A percentile compares a stretch with the other conserved stretches of the same genome.
phyloP scores from a whole-genome alignment of 257 asterid genomes.

The Eustoma russellianum region DNA sequence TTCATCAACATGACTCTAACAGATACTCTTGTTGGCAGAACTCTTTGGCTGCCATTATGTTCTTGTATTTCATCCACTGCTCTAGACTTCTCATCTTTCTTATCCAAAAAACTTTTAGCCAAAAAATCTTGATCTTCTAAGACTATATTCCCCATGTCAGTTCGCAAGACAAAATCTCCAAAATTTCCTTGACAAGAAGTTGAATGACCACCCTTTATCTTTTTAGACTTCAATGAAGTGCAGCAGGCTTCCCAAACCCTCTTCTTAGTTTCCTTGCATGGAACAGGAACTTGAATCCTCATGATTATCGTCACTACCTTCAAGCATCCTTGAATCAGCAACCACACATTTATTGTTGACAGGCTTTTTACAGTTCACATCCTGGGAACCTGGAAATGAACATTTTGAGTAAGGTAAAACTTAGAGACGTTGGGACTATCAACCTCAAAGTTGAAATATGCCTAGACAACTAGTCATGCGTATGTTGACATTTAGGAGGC shows the following conservation, averaged over 20 bases:
- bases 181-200: conserved; percentile 32
- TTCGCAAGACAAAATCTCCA: conserved; percentile 30
- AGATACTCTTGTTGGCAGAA: conserved; percentile 19
- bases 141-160: conserved; percentile 20
- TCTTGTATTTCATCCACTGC: conserved; percentile 21
- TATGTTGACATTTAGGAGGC: too few relatives aligned
- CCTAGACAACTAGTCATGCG: too few relatives aligned
- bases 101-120: conserved; percentile 21
- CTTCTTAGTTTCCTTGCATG: conserved; percentile 38
- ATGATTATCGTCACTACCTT: conserved; percentile 22
- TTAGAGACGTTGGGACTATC: too few relatives aligned
- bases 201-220: conserved; percentile 63
- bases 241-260: conserved; percentile 76
- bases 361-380: conserved; percentile 13
- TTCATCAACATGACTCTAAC: conserved; percentile 70
- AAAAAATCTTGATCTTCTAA: conserved; percentile 14
- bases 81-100: conserved; percentile 22
- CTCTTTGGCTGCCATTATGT: conserved; percentile 14
- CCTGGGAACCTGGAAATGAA: conserved; percentile 24
- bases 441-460: too few relatives aligned
- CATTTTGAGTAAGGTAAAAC: neutral
- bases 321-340: conserved; percentile 19
- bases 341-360: conserved; percentile 9
- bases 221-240: conserved; percentile 76
- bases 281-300: conserved; percentile 36